A percentile compares a stretch with the other conserved stretches of the same genome.
Conservation (phyloP, 2,329 filamentous ascomycete genomes). For the Bipolaris oryzae region DNA sequence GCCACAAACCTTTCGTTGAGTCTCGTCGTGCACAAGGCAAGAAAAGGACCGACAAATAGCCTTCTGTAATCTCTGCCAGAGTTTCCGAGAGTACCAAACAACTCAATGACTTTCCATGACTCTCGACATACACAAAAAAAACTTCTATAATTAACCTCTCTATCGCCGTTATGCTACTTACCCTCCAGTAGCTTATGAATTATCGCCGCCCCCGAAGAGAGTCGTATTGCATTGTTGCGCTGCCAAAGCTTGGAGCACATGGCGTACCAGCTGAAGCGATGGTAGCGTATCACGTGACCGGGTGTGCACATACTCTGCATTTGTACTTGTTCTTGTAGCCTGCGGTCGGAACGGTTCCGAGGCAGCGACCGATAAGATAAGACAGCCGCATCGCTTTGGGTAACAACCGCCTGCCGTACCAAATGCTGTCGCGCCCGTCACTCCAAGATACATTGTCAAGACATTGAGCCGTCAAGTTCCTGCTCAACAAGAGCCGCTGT, state of each 20-base stretch:
- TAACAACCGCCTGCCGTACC: not conserved
- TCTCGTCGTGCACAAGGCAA: no score
- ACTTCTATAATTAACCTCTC: not conserved
- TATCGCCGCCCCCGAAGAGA: not conserved
- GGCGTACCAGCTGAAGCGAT: not conserved
- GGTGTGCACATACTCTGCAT: not conserved
- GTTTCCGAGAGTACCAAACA: no score
- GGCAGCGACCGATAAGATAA: slow-evolving; percentile 8
- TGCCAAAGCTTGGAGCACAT: not conserved
- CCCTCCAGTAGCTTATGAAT: not conserved
- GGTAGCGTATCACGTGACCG: not conserved
- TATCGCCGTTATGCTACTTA: not conserved
- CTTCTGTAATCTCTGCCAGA: no score
- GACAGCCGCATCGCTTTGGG: slow-evolving; percentile 8
- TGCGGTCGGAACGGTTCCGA: slow-evolving; percentile 7
- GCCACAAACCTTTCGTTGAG: no score
- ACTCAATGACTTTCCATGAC: not conserved
- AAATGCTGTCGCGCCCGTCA: slow-evolving; percentile 14
- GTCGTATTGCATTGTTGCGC: not conserved
- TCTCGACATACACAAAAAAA: slow-evolving; percentile 12
- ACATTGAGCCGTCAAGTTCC: not conserved
- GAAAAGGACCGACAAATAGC: no score
- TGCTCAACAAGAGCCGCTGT: no score
- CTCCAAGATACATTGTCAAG: slow-evolving; percentile 7
- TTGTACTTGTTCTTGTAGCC: no score